Percentiles rank a stretch among this genome's conserved stretches.
Conservation (phyloP, 2,329 filamentous ascomycete species). For the Lachnellula occidentalis region DNA sequence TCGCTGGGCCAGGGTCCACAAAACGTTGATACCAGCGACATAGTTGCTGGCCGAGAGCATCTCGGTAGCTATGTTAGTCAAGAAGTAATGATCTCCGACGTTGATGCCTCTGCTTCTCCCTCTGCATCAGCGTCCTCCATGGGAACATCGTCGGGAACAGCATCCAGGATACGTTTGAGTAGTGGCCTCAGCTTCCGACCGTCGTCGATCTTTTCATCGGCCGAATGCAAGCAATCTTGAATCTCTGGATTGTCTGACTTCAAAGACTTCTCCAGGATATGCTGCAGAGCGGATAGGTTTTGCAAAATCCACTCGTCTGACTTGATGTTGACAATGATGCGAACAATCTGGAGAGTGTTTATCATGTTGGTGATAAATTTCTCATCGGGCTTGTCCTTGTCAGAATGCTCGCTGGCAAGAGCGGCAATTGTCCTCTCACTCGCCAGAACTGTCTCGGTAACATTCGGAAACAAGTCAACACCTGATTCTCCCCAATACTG, state of each 20-base stretch:
- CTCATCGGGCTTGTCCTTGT: slow-evolving; percentile 71
- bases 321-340: slow-evolving; percentile 83
- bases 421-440: slow-evolving; percentile 68
- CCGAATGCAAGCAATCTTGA: slow-evolving; percentile 81
- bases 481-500: slow-evolving; percentile 90
- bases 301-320: slow-evolving; percentile 84
- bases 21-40: slow-evolving; percentile 81
- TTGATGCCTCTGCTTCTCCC: slow-evolving; percentile 72
- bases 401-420: slow-evolving; percentile 52
- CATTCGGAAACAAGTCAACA: slow-evolving; percentile 83
- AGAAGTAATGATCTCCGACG: slow-evolving; percentile 82
- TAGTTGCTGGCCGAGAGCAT: slow-evolving; percentile 76
- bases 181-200: slow-evolving; percentile 68
- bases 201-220: slow-evolving; percentile 64
- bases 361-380: slow-evolving; percentile 84
- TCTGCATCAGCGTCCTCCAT: slow-evolving; percentile 79
- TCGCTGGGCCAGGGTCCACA: slow-evolving; percentile 85
- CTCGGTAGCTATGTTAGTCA: slow-evolving; percentile 84
- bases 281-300: slow-evolving; percentile 73
- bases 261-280: slow-evolving; percentile 81
- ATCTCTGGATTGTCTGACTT: slow-evolving; percentile 87
- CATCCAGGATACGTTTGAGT: slow-evolving; percentile 77
- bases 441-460: slow-evolving; percentile 78
- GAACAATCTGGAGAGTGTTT: slow-evolving; percentile 88
- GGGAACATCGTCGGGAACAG: slow-evolving; percentile 72